phyloP scores from a whole-genome alignment of 2,329 filamentous ascomycete species.

The Fusarium sp. region DNA sequence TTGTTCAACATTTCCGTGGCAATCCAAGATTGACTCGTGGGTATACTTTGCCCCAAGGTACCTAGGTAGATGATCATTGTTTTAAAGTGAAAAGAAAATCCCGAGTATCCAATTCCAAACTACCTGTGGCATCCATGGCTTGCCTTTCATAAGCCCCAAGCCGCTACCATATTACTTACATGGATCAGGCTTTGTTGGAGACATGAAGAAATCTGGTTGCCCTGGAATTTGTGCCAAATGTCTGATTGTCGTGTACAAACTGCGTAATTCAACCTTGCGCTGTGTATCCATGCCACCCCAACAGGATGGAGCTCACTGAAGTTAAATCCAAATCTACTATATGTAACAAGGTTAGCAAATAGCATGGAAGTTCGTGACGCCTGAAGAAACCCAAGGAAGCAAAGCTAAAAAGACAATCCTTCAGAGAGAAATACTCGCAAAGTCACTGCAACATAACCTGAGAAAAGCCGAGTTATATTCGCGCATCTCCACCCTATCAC shows the following conservation, averaged over 20 bases:
- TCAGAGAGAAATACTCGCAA: slow-evolving; percentile 1
- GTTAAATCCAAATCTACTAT: not conserved
- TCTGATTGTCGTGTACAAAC: slow-evolving; percentile 11
- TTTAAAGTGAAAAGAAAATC: not conserved
- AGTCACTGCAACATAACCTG: not conserved
- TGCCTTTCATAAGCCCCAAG: not conserved
- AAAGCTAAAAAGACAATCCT: not conserved
- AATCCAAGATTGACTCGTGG: not conserved
- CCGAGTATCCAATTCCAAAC: not conserved
- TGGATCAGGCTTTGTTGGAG: slow-evolving; percentile 18
- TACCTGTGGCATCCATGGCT: not conserved
- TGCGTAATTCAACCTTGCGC: not conserved
- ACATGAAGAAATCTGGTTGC: slow-evolving; percentile 7
- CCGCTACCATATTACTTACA: slow-evolving; percentile 3
- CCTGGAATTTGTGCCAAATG: slow-evolving; percentile 4
- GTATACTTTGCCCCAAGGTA: not conserved
- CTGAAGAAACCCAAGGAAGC: not conserved
- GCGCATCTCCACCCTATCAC: slow-evolving; percentile 51
- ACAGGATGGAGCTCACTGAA: not conserved
- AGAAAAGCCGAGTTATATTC: slow-evolving; percentile 51
- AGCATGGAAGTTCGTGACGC: not conserved
- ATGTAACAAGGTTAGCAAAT: not conserved
- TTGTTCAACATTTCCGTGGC: too few relatives aligned
- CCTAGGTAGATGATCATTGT: not conserved
- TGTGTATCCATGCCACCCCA: not conserved